Conservation (phyloP, 2,329 filamentous ascomycete species). For the Didymella lethalis region DNA sequence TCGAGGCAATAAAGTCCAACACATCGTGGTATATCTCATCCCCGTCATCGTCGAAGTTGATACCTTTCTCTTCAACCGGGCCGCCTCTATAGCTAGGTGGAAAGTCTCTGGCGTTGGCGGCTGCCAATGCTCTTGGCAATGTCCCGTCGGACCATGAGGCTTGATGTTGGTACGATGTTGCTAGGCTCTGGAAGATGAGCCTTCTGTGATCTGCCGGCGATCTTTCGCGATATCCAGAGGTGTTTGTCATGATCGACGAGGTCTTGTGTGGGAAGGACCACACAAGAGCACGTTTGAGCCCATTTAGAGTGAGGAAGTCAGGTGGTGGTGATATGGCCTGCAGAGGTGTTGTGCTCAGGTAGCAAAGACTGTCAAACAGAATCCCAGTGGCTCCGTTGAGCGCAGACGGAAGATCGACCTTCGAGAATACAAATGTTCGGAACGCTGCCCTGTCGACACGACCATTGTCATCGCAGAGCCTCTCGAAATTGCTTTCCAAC, state of each 20-base stretch:
- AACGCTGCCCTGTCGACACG: neutral
- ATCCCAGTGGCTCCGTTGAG: neutral
- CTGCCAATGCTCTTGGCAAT: neutral
- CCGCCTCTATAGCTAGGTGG: neutral
- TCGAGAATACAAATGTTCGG: neutral
- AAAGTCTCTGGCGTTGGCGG: neutral
- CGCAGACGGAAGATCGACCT: neutral
- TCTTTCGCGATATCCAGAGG: neutral
- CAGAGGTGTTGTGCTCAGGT: constrained; percentile 2
- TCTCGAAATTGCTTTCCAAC: neutral
- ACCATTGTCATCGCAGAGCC: neutral
- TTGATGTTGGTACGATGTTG: neutral
- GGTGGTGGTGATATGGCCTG: neutral
- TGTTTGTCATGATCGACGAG: neutral
- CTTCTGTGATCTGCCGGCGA: neutral
- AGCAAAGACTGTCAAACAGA: constrained; percentile 4
- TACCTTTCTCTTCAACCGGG: neutral
- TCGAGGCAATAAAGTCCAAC: neutral
- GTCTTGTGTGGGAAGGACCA: neutral
- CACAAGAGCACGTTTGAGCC: neutral
- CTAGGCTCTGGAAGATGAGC: constrained; percentile 6
- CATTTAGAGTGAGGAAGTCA: neutral
- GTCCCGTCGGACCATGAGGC: neutral
- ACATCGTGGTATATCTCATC: constrained; percentile 10
- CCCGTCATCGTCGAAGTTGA: neutral